Base-by-base conservation (phyloP, 1,139 yeast species). In the Candida freyschussii region DNA sequence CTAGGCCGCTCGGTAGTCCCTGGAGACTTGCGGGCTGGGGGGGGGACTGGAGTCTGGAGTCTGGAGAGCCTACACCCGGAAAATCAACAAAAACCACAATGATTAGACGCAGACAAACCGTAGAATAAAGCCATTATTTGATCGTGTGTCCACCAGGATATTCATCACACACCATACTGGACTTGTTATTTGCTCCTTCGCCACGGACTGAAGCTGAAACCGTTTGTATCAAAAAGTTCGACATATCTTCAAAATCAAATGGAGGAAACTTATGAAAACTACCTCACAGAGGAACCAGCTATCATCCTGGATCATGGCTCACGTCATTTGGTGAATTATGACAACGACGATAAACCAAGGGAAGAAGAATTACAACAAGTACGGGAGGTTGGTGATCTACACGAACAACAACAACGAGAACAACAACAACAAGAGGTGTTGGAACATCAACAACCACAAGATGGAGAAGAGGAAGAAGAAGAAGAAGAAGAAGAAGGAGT, bases 401-500 rank as follows among this genome's bases (percentile, higher is more conserved):
- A 29, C 12, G 36, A 34, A 17, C 37, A 29, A 17, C 26, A 20
- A 17, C 27, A 24, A 6, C 31, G 16, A 13, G 31, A 23, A 8
- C 31, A 29, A 19, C 27, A 27, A 16, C 36, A 29, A 17, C 25
- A 29, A 23, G 36, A 22, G 26, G 37, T 18, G 19, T 37, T 29
- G 25, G 27, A 27, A 8, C 43, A 34, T 8, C 41, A 33, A 7
- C 40, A 32, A 13, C 41, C 19, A 3, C 36, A 32, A 6, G 50
- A 12, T 23, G 30, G 36, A 13, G 47, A 43, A 6, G 56, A 43
- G n/a, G 58, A 48, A 10, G 58, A 53, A 8, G 62, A 48, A 5
- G 60, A 53, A 5, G 65, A 60, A 25, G 32, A 34, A 13, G 49
- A 43, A 24, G 34, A 36, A n/a, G 48, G 41, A 4, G 57, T 44